Percentiles rank a stretch among this genome's conserved stretches.
These are phyloP conservation scores for Kokia cookei DNA, from an alignment of 441 rosid genomes.

Conservation along the genomic window DNA sequence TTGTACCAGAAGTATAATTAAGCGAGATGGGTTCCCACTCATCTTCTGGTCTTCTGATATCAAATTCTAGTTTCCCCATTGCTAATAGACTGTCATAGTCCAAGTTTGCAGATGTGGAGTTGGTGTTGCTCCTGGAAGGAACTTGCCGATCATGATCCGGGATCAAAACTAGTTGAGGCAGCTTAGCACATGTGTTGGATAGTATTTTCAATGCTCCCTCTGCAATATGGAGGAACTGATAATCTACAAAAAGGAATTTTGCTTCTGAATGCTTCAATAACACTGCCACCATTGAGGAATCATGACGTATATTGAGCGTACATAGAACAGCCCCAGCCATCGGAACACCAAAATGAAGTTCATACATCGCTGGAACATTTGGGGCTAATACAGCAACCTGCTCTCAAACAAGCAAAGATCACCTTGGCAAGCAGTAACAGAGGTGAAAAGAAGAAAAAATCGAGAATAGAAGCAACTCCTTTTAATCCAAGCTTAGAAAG, in stretches of 20 bases:
- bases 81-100: slow-evolving; percentile 8
- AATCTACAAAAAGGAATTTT: slow-evolving; percentile 61
- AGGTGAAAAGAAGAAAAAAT: neutral
- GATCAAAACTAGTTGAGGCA: slow-evolving; percentile 10
- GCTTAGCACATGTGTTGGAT: slow-evolving; percentile 13
- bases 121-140: neutral
- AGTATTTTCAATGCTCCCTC: slow-evolving; percentile 51
- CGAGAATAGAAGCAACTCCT: neutral
- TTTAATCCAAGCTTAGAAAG: neutral
- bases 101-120: neutral
- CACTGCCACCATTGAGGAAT: slow-evolving; percentile 52
- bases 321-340: slow-evolving; percentile 83
- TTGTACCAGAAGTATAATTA: slow-evolving; percentile 18
- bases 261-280: slow-evolving; percentile 64
- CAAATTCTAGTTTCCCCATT: slow-evolving; percentile 12
- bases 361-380: slow-evolving; percentile 77
- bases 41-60: slow-evolving; percentile 13
- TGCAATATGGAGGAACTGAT: slow-evolving; percentile 46
- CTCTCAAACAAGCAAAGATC: slow-evolving; percentile 4
- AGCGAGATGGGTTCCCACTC: slow-evolving; percentile 13
- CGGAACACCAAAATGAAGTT: slow-evolving; percentile 83
- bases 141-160: neutral
- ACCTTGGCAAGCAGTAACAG: neutral
- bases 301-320: slow-evolving; percentile 70
- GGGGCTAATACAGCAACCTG: slow-evolving; percentile 78